These are phyloP conservation scores for Penicillium sp. DNA, from an alignment of 2,329 filamentous ascomycete genomes.

Conservation along the genomic window DNA sequence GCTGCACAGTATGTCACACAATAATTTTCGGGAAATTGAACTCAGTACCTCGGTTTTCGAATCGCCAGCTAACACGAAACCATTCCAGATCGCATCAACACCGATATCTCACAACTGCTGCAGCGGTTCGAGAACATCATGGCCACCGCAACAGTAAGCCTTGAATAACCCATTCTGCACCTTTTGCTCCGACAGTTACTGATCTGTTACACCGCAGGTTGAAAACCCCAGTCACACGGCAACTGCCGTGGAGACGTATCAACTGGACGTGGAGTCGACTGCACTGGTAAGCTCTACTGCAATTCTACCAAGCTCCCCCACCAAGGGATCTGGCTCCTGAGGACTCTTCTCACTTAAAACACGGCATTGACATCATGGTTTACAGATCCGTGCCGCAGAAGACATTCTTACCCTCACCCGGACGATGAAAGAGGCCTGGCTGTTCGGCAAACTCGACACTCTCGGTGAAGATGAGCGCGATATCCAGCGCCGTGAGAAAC, in stretches of 20 bases:
- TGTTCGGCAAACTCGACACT: slow-evolving; percentile 61
- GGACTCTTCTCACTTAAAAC: background rate
- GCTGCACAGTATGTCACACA: slow-evolving; percentile 24
- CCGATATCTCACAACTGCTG: slow-evolving; percentile 45
- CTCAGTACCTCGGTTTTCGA: background rate
- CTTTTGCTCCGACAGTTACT: background rate
- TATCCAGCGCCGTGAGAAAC: slow-evolving; percentile 38
- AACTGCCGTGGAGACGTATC: slow-evolving; percentile 55
- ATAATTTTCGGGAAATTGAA: background rate
- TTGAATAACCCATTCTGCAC: background rate
- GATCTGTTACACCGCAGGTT: slow-evolving; percentile 31
- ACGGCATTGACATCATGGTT: background rate
- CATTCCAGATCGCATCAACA: slow-evolving; percentile 43
- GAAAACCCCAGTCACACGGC: slow-evolving; percentile 51
- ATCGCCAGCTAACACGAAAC: background rate
- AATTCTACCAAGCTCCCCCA: background rate
- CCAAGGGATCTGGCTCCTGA: background rate
- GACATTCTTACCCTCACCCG: slow-evolving; percentile 58
- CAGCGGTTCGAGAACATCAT: slow-evolving; percentile 55
- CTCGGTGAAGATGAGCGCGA: slow-evolving; percentile 45
- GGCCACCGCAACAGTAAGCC: slow-evolving; percentile 48
- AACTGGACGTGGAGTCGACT: slow-evolving; percentile 56
- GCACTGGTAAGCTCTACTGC: slow-evolving; percentile 47
- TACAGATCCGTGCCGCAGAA: slow-evolving; percentile 57
- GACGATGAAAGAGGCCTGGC: slow-evolving; percentile 62